phyloP scores from a whole-genome alignment of 345 rosid genomes.

The Isatis tinctoria region DNA sequence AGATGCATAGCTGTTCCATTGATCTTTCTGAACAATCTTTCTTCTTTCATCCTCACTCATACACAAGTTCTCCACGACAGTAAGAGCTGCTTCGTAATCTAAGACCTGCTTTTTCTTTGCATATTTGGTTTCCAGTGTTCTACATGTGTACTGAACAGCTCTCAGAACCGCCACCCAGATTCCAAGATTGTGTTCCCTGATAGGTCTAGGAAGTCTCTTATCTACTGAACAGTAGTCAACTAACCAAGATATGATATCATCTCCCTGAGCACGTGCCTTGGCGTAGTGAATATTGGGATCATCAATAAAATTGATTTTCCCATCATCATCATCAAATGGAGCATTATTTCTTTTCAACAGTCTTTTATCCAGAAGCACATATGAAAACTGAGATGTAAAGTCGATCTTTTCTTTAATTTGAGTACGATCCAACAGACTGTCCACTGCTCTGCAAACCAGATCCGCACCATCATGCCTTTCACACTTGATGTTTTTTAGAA shows the following conservation, averaged over 20 bases:
- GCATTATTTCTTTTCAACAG: background rate
- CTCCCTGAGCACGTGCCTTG: conserved; percentile 2
- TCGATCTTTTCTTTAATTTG: conserved; percentile 7
- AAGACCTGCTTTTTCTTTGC: background rate
- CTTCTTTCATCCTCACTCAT: background rate
- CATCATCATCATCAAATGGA: background rate
- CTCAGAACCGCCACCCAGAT: conserved; percentile 17
- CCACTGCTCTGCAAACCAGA: conserved; percentile 6
- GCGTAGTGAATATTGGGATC: conserved; percentile 6
- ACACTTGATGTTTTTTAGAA: background rate
- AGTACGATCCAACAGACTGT: background rate
- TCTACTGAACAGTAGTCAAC: conserved; percentile 2
- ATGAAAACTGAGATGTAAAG: background rate
- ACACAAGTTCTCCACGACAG: background rate
- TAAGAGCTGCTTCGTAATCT: background rate
- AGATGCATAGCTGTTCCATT: conserved; percentile 21
- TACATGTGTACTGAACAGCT: conserved; percentile 16
- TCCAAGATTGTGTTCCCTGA: conserved; percentile 3
- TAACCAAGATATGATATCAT: conserved; percentile 23
- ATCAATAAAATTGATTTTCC: background rate
- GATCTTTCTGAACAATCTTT: background rate
- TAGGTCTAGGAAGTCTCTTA: background rate
- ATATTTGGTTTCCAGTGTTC: conserved; percentile 1
- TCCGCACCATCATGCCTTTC: conserved; percentile 17
- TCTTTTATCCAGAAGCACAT: conserved; percentile 19